A percentile compares a stretch with the other conserved stretches of the same genome.
Evolutionary conservation across 129 eudicot genomes (phyloP).

Genomic region (Arctium minus): DNA sequence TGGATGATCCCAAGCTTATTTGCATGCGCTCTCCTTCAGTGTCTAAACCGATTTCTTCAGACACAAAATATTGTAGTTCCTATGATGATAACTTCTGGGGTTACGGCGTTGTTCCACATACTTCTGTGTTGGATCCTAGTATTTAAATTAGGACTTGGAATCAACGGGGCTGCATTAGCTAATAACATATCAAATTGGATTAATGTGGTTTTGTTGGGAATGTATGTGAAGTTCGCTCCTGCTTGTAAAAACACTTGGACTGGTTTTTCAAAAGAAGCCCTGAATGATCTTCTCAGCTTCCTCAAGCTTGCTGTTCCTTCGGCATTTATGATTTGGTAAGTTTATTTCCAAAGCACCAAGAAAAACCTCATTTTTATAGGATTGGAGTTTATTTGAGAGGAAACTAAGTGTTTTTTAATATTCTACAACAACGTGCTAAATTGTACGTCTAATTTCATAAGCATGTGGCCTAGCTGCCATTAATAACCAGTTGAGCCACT

Average conservation of each 20-base stretch:
- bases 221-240: constrained; percentile 52
- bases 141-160: constrained; percentile 37
- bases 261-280: constrained; percentile 61
- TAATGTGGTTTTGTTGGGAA: constrained; percentile 51
- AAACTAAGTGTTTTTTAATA: background rate
- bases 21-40: constrained; percentile 62
- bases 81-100: constrained; percentile 59
- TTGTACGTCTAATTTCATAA: background rate
- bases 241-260: constrained; percentile 55
- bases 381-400: background rate
- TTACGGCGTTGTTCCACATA: constrained; percentile 52
- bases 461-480: background rate
- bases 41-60: constrained; percentile 58
- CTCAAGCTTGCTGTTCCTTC: constrained; percentile 69
- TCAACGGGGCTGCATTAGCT: constrained; percentile 75
- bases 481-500: background rate
- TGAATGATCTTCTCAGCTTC: constrained; percentile 39
- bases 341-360: background rate
- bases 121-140: constrained; percentile 63
- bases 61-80: constrained; percentile 73
- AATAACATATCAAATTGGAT: constrained; percentile 57
- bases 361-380: background rate
- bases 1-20: constrained; percentile 79
- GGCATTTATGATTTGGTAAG: constrained; percentile 68
- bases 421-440: background rate